Evolutionary conservation across 2,329 filamentous ascomycete genomes (phyloP).

Genomic region (Amauroascus niger): DNA sequence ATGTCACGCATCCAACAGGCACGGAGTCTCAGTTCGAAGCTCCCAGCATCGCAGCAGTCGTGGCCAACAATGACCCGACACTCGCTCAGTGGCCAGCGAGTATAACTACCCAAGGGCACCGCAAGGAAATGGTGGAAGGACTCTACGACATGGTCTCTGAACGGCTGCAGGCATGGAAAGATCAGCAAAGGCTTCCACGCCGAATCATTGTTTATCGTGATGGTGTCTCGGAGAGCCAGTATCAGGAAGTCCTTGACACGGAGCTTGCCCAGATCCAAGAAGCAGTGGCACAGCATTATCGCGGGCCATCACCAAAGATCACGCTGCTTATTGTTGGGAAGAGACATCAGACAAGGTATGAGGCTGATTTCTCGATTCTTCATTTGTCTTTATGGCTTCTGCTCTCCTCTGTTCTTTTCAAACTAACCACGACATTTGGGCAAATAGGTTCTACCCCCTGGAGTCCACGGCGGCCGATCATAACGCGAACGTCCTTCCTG

Average conservation of each 20-base stretch:
- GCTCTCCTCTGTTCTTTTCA: background rate
- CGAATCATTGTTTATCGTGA: constrained; percentile 81
- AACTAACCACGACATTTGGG: background rate
- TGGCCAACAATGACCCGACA: constrained; percentile 59
- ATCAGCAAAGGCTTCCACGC: constrained; percentile 42
- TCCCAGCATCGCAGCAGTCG: constrained; percentile 70
- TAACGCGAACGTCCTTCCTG: constrained; percentile 54
- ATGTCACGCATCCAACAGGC: constrained; percentile 74
- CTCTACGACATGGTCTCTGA: constrained; percentile 53
- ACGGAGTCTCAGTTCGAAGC: constrained; percentile 49
- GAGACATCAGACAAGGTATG: constrained; percentile 64
- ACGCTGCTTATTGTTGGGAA: constrained; percentile 75
- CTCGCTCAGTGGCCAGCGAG: constrained; percentile 70
- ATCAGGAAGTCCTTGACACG: constrained; percentile 53
- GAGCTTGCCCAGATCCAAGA: constrained; percentile 50
- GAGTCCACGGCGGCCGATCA: constrained; percentile 40
- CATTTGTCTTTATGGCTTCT: background rate
- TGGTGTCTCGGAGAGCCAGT: constrained; percentile 81
- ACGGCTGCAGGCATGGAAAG: constrained; percentile 56
- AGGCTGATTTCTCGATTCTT: background rate
- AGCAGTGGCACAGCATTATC: constrained; percentile 54
- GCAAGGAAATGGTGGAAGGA: constrained; percentile 60
- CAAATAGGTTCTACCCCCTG: constrained; percentile 58
- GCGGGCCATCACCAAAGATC: constrained; percentile 47
- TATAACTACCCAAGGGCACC: constrained; percentile 53